phyloP scores from a whole-genome alignment of 2,329 filamentous ascomycete genomes.

The Colletotrichum orbiculare region DNA sequence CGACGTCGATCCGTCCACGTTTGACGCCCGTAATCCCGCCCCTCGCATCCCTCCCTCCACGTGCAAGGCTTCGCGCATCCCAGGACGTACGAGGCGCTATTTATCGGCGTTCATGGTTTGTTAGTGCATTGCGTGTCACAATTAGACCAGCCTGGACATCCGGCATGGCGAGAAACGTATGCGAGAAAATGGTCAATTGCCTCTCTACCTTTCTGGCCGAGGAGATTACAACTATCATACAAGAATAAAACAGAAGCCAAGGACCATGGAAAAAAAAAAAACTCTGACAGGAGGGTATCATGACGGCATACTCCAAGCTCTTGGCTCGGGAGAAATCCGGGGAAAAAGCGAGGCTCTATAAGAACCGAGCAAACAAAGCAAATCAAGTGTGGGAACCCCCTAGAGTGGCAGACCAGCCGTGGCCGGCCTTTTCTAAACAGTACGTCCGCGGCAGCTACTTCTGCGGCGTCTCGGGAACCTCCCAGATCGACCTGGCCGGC shows the following conservation, averaged over 20 bases:
- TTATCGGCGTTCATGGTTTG: neutral
- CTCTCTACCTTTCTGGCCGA: neutral
- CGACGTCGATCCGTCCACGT: conserved; percentile 26
- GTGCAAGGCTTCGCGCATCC: conserved; percentile 19
- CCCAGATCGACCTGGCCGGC: conserved; percentile 43
- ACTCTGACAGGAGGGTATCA: conserved; percentile 35
- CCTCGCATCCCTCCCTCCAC: conserved; percentile 1
- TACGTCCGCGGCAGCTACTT: conserved; percentile 24
- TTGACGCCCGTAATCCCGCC: conserved; percentile 18
- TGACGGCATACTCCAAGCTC: conserved; percentile 16
- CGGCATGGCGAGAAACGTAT: neutral
- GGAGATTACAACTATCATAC: conserved; percentile 15
- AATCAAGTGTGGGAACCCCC: neutral
- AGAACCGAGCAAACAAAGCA: conserved; percentile 8
- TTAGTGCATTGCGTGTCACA: neutral
- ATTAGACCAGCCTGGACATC: neutral
- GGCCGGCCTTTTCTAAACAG: neutral
- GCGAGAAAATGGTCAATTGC: conserved; percentile 9
- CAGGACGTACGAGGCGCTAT: neutral
- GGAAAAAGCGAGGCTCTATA: conserved; percentile 14
- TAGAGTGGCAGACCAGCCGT: neutral
- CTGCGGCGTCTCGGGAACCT: conserved; percentile 48
- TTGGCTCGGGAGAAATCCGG: conserved; percentile 13
- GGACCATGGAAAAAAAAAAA: neutral
- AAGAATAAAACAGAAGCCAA: neutral